Evolutionary conservation across 768 basidiomycete species (phyloP).

Genomic region (Amanita rimosa): DNA sequence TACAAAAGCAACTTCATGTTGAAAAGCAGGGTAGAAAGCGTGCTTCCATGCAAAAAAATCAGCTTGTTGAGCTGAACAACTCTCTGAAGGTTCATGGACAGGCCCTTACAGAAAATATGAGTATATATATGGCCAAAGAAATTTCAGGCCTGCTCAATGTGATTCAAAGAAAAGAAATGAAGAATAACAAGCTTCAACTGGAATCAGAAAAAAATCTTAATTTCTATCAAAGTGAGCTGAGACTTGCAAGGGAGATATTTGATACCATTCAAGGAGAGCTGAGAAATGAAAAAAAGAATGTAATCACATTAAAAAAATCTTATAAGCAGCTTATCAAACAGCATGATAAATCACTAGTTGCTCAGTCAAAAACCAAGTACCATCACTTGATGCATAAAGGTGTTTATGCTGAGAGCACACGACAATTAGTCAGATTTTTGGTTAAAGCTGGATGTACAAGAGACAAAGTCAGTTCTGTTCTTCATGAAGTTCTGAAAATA

Average conservation of each 20-base stretch:
- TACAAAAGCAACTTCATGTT: neutral
- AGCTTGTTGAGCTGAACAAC: no score
- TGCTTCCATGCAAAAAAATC: no score
- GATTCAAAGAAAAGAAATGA: neutral
- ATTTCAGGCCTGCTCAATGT: neutral
- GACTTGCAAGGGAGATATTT: neutral
- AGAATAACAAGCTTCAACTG: neutral
- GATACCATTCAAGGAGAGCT: neutral
- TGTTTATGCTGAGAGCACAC: no score
- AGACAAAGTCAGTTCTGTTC: conserved; percentile 6
- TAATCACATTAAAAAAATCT: no score
- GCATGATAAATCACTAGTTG: no score
- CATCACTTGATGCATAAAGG: no score
- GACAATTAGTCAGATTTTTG: neutral
- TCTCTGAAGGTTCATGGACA: no score
- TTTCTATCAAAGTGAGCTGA: neutral
- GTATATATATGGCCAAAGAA: neutral
- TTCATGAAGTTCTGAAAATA: no score
- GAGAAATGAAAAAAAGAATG: no score
- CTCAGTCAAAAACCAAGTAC: no score
- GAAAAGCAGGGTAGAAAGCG: neutral
- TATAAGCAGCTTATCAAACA: no score
- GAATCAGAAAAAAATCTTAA: neutral
- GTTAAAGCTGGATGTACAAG: conserved; percentile 7
- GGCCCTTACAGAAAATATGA: no score